phyloP scores from a whole-genome alignment of 805 yeast species.

The Yarrowia sp. region DNA sequence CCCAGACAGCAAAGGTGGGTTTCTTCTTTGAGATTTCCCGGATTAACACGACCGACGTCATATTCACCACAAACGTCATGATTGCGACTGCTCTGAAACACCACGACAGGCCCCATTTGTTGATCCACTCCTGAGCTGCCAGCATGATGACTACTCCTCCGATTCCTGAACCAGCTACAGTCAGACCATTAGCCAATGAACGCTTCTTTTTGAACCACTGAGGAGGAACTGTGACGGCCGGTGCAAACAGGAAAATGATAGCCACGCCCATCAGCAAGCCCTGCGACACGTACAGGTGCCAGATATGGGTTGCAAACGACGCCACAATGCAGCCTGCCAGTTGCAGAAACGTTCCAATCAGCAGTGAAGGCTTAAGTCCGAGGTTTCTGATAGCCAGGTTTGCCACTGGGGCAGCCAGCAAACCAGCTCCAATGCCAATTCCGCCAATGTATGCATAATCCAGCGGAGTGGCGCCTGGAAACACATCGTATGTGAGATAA shows the following conservation, averaged over 20 bases:
- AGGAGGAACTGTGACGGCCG: constrained; percentile 48
- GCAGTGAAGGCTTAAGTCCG: constrained; percentile 10
- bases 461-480: constrained; percentile 16
- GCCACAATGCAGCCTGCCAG: constrained; percentile 21
- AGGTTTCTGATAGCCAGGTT: constrained; percentile 17
- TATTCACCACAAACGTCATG: constrained; percentile 20
- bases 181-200: constrained; percentile 51
- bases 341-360: constrained; percentile 14
- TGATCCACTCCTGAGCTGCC: constrained; percentile 40
- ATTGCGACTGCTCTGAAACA: constrained; percentile 48
- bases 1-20: constrained; percentile 7
- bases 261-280: constrained; percentile 53
- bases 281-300: constrained; percentile 55
- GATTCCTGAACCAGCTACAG: constrained; percentile 49
- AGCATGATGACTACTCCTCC: constrained; percentile 46
- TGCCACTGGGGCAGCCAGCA: constrained; percentile 10
- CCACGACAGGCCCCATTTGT: constrained; percentile 53
- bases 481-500: constrained; percentile 22
- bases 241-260: constrained; percentile 46
- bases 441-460: constrained; percentile 26
- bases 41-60: constrained; percentile 5
- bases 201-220: constrained; percentile 50
- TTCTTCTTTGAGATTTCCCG: constrained; percentile 17
- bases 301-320: constrained; percentile 36
- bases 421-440: constrained; percentile 4